Conservation (phyloP, 139 green algal species). For the Zygnema circumcarinatum region DNA sequence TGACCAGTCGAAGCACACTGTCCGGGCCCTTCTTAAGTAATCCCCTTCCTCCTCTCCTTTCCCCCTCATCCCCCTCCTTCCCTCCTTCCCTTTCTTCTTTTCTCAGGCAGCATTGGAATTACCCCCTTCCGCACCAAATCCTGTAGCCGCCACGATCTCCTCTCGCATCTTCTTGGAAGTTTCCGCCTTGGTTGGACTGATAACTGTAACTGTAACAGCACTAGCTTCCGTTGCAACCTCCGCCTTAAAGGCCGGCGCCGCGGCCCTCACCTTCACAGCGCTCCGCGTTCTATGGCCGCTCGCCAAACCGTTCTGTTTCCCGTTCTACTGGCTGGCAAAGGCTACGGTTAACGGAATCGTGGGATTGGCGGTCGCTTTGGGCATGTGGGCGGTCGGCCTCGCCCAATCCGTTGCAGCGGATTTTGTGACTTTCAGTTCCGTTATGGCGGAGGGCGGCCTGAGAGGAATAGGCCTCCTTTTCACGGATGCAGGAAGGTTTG, state of each 20-base stretch:
- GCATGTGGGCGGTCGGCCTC: background rate
- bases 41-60: too few species aligned
- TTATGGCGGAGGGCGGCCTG: background rate
- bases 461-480: background rate
- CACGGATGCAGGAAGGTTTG: background rate
- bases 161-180: slow-evolving; percentile 21
- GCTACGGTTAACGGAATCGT: slow-evolving; percentile 12
- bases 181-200: slow-evolving; percentile 8
- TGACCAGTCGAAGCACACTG: too few species aligned
- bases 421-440: background rate
- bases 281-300: slow-evolving; percentile 25
- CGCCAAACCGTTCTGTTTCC: background rate
- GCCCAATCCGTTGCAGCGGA: background rate
- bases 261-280: background rate
- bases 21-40: too few species aligned
- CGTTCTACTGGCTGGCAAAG: background rate
- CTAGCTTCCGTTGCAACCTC: background rate
- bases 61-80: too few species aligned
- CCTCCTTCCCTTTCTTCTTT: too few species aligned
- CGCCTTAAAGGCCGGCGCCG: background rate
- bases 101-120: slow-evolving; percentile 23
- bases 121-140: slow-evolving; percentile 7
- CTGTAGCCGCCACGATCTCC: slow-evolving; percentile 33
- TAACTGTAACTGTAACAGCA: background rate
- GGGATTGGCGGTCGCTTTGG: background rate